Evolutionary conservation across 1,284 basidiomycete genomes (phyloP).

Genomic region (Ceratobasidium sp.): DNA sequence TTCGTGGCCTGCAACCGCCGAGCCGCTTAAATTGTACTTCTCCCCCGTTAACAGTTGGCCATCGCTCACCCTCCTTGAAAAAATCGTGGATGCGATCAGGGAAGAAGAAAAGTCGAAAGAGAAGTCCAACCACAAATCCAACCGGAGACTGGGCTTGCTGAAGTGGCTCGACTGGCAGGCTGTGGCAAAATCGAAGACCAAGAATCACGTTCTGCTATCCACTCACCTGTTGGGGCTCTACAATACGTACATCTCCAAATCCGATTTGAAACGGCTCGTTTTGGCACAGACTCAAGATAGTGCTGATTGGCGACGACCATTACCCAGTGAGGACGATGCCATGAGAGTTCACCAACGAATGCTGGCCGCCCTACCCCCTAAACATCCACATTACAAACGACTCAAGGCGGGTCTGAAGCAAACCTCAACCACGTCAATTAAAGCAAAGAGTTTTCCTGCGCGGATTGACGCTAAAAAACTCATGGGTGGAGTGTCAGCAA

Average conservation of each 20-base stretch:
- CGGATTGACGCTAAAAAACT: not conserved
- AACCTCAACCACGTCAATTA: not conserved
- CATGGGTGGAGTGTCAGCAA: not conserved
- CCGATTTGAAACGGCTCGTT: not conserved
- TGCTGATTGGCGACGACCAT: not conserved
- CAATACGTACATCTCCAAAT: not conserved
- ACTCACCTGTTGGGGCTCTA: not conserved
- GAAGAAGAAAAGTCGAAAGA: not conserved
- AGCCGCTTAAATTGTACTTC: not conserved
- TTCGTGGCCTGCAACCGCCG: not conserved
- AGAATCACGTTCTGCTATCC: not conserved
- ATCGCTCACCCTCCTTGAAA: not conserved
- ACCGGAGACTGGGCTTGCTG: not conserved
- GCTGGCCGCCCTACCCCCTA: not conserved
- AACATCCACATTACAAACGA: not conserved
- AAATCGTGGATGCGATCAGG: not conserved
- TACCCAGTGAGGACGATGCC: not conserved
- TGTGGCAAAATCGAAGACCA: not conserved
- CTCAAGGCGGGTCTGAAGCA: not conserved
- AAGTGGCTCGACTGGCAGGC: slow-evolving; percentile 4
- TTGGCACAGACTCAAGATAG: not conserved
- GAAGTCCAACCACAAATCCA: not conserved
- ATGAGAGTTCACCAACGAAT: not conserved
- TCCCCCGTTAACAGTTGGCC: not conserved
- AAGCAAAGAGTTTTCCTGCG: not conserved